phyloP scores from a whole-genome alignment of 371 early-diverging fungal species.

The Blakeslea trispora region DNA sequence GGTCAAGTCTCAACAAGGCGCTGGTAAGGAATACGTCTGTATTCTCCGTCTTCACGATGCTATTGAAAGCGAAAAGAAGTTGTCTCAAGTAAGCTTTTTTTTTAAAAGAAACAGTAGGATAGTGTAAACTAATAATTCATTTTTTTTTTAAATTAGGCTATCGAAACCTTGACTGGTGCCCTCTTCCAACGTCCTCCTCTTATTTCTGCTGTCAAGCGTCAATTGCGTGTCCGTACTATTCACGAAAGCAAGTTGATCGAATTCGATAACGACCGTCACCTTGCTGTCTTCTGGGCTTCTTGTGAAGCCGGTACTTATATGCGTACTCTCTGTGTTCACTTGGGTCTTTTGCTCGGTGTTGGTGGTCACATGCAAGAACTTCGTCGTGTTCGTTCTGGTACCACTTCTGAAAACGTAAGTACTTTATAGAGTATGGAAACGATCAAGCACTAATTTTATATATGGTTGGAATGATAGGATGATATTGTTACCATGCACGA shows the following conservation, averaged over 20 bases:
- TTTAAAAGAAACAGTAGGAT: background rate
- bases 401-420: constrained; percentile 82
- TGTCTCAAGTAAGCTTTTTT: constrained; percentile 58
- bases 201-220: constrained; percentile 99
- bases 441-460: no score
- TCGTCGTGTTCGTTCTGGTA: constrained; percentile 97
- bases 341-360: constrained; percentile 96
- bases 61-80: constrained; percentile 85
- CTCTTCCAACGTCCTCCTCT: constrained; percentile 99
- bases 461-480: no score
- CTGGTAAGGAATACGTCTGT: constrained; percentile 99
- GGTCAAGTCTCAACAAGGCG: constrained; percentile 99
- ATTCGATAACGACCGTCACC: constrained; percentile 94
- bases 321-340: constrained; percentile 98
- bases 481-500: constrained; percentile 99
- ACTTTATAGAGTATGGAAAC: background rate
- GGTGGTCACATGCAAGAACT: constrained; percentile 99
- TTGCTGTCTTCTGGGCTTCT: constrained; percentile 97
- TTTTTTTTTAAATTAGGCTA: constrained; percentile 51
- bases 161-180: constrained; percentile 97
- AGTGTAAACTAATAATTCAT: background rate
- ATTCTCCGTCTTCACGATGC: constrained; percentile 95
- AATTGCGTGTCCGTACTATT: constrained; percentile 98
- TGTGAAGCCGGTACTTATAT: constrained; percentile 99
- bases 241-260: constrained; percentile 96